Evolutionary conservation across 2,329 filamentous ascomycete species (phyloP), one percentile per base, ranked within the genome.

Genomic region (Rosellinia necatrix): DNA sequence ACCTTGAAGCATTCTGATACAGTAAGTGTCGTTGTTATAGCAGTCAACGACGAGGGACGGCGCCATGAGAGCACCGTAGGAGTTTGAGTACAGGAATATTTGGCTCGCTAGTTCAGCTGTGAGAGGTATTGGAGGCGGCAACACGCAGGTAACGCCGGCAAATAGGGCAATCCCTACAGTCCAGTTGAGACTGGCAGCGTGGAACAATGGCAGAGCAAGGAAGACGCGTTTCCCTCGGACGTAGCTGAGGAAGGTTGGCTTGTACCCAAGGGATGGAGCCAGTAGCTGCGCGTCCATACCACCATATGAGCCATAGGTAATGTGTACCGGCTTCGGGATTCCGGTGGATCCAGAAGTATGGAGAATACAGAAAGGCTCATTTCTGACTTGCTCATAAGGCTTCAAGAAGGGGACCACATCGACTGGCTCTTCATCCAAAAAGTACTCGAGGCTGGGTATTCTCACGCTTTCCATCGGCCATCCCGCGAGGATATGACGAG

Each of bases 301-400:
- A n/a, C n/a, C n/a, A n/a, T n/a, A n/a, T n/a, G n/a, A n/a, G n/a
- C n/a, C n/a, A n/a, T 34, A 46, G 22, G 42, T 46, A 3, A 46
- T 27, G n/a, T 27, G 27, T 13, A 46, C 42, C 12, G 42, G 42
- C 12, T 46, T 46, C 9, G 42, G 27, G 24, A 46, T 46, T n/a
- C 42, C 42, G 6, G 42, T 46, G 12, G 42, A 46, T 22, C 42
- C 42, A n/a, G 42, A 46, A 4, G 42, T 46, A 34, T 46, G 42
- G 12, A 46, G 42, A 24, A 46, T 46, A 10, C 42, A 46, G 29
- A 46, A 46, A 21, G 27, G 9, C 15, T 46, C 42, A 24, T 46
- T 27, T 12, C 42, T 34, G 10, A 46, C 15, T 34, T 46, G 27
- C 15, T 46, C 42, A 17, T 22, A 46, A 6, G 42, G 22, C 9